These are phyloP conservation scores for Sugiyamaella qingdaonensis DNA, from an alignment of 805 yeast species.

Conservation along the genomic window DNA sequence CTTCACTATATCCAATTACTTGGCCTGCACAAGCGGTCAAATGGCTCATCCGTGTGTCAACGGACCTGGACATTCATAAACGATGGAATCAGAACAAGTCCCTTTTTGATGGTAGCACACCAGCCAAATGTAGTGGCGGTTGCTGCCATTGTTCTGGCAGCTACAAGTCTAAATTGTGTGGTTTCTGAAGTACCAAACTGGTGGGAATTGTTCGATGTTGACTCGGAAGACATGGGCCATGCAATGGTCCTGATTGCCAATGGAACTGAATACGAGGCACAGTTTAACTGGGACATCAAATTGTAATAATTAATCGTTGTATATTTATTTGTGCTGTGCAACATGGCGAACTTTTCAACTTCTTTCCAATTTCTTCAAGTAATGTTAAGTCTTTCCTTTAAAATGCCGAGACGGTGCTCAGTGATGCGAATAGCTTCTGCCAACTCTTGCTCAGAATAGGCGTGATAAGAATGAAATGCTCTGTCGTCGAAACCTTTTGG, in stretches of 20 bases:
- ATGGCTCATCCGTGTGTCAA: slow-evolving; percentile 2
- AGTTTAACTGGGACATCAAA: not conserved
- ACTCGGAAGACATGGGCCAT: slow-evolving; percentile 12
- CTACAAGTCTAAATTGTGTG: slow-evolving; percentile 1
- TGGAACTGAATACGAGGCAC: slow-evolving; percentile 6
- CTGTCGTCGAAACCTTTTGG: not conserved
- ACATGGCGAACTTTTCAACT: no score
- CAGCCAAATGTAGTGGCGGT: slow-evolving; percentile 20
- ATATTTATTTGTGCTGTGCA: not conserved
- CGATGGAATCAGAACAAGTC: slow-evolving; percentile 15
- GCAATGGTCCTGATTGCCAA: slow-evolving; percentile 6
- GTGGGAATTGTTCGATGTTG: slow-evolving; percentile 22
- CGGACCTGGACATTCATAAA: slow-evolving; percentile 13
- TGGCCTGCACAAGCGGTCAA: slow-evolving; percentile 4
- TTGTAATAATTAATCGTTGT: not conserved
- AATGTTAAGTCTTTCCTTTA: slow-evolving; percentile 25
- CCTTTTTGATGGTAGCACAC: slow-evolving; percentile 11
- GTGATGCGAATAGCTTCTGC: slow-evolving; percentile 45
- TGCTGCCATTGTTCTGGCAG: slow-evolving; percentile 16
- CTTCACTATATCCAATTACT: slow-evolving; percentile 18
- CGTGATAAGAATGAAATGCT: slow-evolving; percentile 4
- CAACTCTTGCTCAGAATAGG: slow-evolving; percentile 41
- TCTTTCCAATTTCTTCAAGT: not conserved
- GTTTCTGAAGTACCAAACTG: slow-evolving; percentile 10
- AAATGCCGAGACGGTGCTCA: slow-evolving; percentile 39